Conservation (phyloP, 306 rosid species). For the Lotus japonicus region DNA sequence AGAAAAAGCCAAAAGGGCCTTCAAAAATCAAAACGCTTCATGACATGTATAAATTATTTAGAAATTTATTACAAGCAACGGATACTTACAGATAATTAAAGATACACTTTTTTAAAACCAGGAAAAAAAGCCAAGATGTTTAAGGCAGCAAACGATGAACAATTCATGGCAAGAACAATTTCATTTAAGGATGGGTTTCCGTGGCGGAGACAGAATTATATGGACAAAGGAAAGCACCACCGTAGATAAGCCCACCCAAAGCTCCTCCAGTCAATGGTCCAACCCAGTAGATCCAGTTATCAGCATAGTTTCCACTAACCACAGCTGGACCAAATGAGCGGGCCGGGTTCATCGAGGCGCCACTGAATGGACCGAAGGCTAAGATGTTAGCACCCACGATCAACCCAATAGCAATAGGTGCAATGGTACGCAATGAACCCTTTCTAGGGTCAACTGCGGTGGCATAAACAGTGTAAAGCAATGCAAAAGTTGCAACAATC, state of each 20-base stretch:
- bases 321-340: slow-evolving; percentile 90
- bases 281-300: slow-evolving; percentile 85
- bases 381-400: slow-evolving; percentile 80
- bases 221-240: slow-evolving; percentile 59
- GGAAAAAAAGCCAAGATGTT: not conserved
- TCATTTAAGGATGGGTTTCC: slow-evolving; percentile 42
- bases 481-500: slow-evolving; percentile 51
- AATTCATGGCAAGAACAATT: no score
- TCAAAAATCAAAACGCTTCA: not conserved
- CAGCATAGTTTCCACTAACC: slow-evolving; percentile 44
- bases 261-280: slow-evolving; percentile 89
- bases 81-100: not conserved
- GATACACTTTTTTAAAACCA: not conserved
- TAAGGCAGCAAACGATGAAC: not conserved
- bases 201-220: slow-evolving; percentile 37
- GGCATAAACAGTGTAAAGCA: slow-evolving; percentile 92
- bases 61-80: slow-evolving; percentile 29
- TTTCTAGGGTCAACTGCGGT: slow-evolving; percentile 84
- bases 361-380: slow-evolving; percentile 83
- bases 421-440: slow-evolving; percentile 59
- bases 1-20: no score
- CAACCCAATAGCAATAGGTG: slow-evolving; percentile 87
- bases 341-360: slow-evolving; percentile 94
- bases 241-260: slow-evolving; percentile 68
- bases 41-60: slow-evolving; percentile 4